Evolutionary conservation across 768 basidiomycete genomes (phyloP).

Genomic region (Calocybe gangraenosa): DNA sequence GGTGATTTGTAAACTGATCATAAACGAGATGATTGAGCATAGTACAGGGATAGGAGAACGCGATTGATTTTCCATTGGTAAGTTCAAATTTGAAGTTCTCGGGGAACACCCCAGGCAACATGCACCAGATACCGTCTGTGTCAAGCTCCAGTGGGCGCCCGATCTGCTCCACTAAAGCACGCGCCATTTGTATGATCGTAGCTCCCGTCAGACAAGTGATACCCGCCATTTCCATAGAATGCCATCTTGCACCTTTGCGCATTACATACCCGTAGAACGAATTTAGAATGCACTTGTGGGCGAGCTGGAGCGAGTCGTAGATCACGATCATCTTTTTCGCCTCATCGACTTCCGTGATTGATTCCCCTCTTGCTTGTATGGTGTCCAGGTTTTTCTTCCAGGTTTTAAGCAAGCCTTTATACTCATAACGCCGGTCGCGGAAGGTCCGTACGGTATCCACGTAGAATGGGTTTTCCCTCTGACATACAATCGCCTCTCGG

Average conservation of each 20-base stretch:
- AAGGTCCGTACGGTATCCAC: conserved; percentile 97
- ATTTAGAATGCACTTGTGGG: conserved; percentile 99
- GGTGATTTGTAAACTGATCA: conserved; percentile 93
- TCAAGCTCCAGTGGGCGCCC: conserved; percentile 96
- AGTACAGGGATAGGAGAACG: conserved; percentile 95
- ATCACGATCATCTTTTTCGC: conserved; percentile 99
- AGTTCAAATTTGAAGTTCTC: conserved; percentile 98
- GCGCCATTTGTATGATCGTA: conserved; percentile 98
- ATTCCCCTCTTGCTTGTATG: conserved; percentile 58
- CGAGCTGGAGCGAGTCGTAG: conserved; percentile 97
- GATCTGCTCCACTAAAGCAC: conserved; percentile 95
- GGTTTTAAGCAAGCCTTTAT: conserved; percentile 96
- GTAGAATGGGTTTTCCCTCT: conserved; percentile 97
- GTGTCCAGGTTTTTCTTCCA: conserved; percentile 98
- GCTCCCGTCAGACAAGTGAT: conserved; percentile 98
- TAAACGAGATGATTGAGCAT: conserved; percentile 99
- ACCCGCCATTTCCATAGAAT: conserved; percentile 99
- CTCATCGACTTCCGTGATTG: conserved; percentile 87
- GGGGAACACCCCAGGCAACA: conserved; percentile 97
- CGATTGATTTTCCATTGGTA: conserved; percentile 78
- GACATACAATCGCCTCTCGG: conserved; percentile 93
- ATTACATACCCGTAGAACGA: conserved; percentile 99
- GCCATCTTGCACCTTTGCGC: conserved; percentile 99
- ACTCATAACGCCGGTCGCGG: conserved; percentile 96
- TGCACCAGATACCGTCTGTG: conserved; percentile 99